Evolutionary conservation across 2,329 filamentous ascomycete species (phyloP).

Genomic region (Arachnopeziza araneosa): DNA sequence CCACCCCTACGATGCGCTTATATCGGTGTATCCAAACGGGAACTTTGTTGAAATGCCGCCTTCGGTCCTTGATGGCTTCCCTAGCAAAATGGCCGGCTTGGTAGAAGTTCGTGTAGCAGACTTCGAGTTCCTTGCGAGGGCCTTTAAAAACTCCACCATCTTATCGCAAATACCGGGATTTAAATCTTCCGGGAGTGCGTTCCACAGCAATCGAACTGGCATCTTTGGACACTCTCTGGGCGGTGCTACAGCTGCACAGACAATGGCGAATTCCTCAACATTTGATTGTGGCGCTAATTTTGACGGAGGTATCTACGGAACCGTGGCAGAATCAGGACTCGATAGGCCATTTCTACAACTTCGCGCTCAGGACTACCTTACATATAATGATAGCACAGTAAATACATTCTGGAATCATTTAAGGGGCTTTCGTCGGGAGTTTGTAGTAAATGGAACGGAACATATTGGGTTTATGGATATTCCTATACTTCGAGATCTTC

Average conservation of each 20-base stretch:
- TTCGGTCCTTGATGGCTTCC: background rate
- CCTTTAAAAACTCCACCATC: conserved; percentile 4
- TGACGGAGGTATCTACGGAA: conserved; percentile 31
- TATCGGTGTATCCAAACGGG: conserved; percentile 30
- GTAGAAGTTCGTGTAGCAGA: conserved; percentile 13
- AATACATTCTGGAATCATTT: conserved; percentile 11
- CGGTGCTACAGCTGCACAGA: conserved; percentile 29
- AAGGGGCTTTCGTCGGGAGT: conserved; percentile 19
- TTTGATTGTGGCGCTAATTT: conserved; percentile 33
- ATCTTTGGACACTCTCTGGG: conserved; percentile 24
- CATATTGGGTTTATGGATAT: conserved; percentile 21
- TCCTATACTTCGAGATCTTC: conserved; percentile 10
- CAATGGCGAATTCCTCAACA: conserved; percentile 26
- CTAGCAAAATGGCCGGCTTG: background rate
- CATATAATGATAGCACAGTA: conserved; percentile 14
- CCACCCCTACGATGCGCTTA: conserved; percentile 28
- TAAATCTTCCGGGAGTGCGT: background rate
- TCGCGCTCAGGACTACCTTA: conserved; percentile 26
- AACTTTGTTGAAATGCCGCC: background rate
- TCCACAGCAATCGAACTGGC: conserved; percentile 5
- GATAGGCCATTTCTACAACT: conserved; percentile 28
- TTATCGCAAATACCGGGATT: conserved; percentile 8
- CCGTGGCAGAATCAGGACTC: conserved; percentile 23
- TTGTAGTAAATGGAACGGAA: conserved; percentile 8
- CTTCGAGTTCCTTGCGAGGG: conserved; percentile 13